A percentile compares a stretch with the other conserved stretches of the same genome.
Evolutionary conservation across 257 asterid species (phyloP).

Genomic region (Echium plantagineum): DNA sequence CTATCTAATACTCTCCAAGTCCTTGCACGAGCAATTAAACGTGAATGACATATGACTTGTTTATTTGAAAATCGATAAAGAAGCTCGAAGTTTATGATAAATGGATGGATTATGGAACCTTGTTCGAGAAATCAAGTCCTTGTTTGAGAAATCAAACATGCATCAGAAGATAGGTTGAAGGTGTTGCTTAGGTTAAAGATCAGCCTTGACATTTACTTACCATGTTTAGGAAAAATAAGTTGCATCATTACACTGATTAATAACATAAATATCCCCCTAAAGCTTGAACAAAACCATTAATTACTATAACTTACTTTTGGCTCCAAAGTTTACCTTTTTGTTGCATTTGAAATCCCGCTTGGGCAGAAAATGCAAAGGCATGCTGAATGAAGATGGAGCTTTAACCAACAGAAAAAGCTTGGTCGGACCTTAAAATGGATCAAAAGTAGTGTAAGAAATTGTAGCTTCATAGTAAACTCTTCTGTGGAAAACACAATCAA

Average conservation of each 20-base stretch:
- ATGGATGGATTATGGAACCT: not conserved
- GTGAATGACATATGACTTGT: not conserved
- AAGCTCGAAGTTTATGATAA: not conserved
- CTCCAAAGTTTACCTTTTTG: slow-evolving; percentile 44
- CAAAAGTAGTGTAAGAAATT: slow-evolving; percentile 2
- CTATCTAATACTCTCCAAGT: not conserved
- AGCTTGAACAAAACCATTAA: not conserved
- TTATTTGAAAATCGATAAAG: too few relatives aligned
- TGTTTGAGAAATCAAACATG: too few relatives aligned
- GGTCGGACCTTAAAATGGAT: slow-evolving; percentile 50
- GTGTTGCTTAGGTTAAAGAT: too few relatives aligned
- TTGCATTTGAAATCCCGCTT: slow-evolving; percentile 68
- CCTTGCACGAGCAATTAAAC: not conserved
- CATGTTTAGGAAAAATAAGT: not conserved
- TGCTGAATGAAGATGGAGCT: slow-evolving; percentile 58
- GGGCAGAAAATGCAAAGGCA: slow-evolving; percentile 83
- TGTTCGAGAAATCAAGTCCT: too few relatives aligned
- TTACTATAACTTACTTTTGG: not conserved
- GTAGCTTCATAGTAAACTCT: not conserved
- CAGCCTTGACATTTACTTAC: not conserved
- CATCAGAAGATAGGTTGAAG: too few relatives aligned
- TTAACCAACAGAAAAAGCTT: slow-evolving; percentile 72
- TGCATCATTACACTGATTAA: not conserved
- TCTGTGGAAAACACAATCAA: not conserved
- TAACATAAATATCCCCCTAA: not conserved